Conservation (phyloP, 352 stramenopile genomes). For the Globisporangium emineosum region DNA sequence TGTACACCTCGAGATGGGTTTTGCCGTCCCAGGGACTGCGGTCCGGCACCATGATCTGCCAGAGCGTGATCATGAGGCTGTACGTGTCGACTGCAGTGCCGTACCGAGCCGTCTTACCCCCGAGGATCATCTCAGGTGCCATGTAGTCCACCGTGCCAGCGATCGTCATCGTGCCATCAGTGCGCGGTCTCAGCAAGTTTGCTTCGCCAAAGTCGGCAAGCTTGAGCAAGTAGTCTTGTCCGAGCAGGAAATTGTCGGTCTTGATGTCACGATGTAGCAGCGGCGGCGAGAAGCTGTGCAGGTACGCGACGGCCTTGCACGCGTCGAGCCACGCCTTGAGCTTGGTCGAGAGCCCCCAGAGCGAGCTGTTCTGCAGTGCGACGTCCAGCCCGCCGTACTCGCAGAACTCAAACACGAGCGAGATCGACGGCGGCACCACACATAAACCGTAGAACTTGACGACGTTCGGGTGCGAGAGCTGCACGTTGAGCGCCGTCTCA, state of each 20-base stretch:
- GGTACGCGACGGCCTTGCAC: conserved; percentile 73
- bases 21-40: conserved; percentile 72
- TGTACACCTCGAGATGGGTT: conserved; percentile 82
- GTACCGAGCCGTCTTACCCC: conserved; percentile 76
- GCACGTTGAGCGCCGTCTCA: conserved; percentile 77
- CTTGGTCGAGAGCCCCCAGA: conserved; percentile 65
- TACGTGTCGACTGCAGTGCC: conserved; percentile 81
- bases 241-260: conserved; percentile 83
- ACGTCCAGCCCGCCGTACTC: conserved; percentile 76
- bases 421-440: conserved; percentile 81
- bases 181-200: conserved; percentile 73
- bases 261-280: conserved; percentile 85
- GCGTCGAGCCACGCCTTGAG: conserved; percentile 85
- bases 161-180: conserved; percentile 84
- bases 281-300: conserved; percentile 81
- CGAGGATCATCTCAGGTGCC: conserved; percentile 82
- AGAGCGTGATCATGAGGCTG: conserved; percentile 85
- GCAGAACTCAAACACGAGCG: conserved; percentile 85
- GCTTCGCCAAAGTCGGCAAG: conserved; percentile 84
- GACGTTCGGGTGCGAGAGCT: conserved; percentile 82
- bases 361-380: conserved; percentile 45
- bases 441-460: conserved; percentile 81
- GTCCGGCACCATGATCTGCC: conserved; percentile 83
- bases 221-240: conserved; percentile 77
- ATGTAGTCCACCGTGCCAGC: conserved; percentile 85